Evolutionary conservation across 73 alveolate species (phyloP), one percentile per base, ranked within the genome.

Genomic region (Paramecium sexaurelia): DNA sequence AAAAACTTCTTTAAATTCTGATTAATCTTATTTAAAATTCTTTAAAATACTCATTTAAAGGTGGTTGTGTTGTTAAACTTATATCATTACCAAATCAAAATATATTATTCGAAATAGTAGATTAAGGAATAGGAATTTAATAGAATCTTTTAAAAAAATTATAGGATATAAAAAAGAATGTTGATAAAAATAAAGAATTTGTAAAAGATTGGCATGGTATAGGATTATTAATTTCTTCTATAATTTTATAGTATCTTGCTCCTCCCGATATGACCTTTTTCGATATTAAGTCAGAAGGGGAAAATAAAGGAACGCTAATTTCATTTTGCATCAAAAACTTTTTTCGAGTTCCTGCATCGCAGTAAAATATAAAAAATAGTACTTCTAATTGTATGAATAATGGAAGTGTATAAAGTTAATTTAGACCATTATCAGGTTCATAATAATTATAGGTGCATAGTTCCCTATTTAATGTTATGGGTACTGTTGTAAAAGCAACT

Each of bases 261-360:
- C 75, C 94, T 3, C 56, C 45, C 3, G 69, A 75, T 22, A 41
- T 22, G 36, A 40, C 26, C 29, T 24, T 32, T 35, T 47, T 68
- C 33, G 51, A 43, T 8, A 88, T 68, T 29, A 69, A 37, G 15
- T 68, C 94, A 11, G 55, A 37, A 20, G 93, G 93, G 15, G 94
- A 82, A 68, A 61, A 61, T 5, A 41, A 61, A 61, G 90, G 90
- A 41, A 78, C 90, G 3, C 6, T 43, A 17, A 39, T 78, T 19
- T 40, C 68, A 24, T 82, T 67, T 88, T 29, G 22, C 22, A 82
- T 67, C 17, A 39, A 41, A 27, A 82, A 55, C 55, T 47, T 17
- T 43, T 39, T 36, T 68, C 22, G 83, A 32, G 83, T 61, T 2
- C 83, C 83, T 26, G 43, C 39, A 11, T 61, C 83, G 20, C 7